Conservation (phyloP, 2,329 filamentous ascomycete species). For the Fusarium marasasianum region DNA sequence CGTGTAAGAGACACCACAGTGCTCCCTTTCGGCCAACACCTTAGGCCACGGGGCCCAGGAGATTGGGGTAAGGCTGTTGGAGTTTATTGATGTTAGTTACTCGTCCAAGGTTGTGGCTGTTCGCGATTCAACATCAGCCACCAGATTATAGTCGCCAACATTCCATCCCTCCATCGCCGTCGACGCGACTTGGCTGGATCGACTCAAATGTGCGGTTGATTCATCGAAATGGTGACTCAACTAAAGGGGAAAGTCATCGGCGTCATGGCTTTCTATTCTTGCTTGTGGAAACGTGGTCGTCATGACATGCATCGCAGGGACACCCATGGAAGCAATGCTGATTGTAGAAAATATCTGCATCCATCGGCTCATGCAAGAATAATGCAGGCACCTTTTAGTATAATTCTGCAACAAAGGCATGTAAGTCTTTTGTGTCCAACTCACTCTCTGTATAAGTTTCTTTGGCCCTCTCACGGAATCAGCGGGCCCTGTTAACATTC, state of each 20-base stretch:
- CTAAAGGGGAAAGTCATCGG: constrained; percentile 9
- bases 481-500: constrained; percentile 14
- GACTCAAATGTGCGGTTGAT: constrained; percentile 1
- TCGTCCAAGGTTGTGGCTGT: background rate
- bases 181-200: background rate
- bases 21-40: constrained; percentile 27
- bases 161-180: constrained; percentile 24
- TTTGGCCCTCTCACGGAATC: constrained; percentile 21
- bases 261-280: constrained; percentile 27
- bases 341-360: constrained; percentile 20
- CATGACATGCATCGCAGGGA: constrained; percentile 38
- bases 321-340: constrained; percentile 25
- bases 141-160: constrained; percentile 28
- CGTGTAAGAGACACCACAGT: constrained; percentile 6
- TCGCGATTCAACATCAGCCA: constrained; percentile 27
- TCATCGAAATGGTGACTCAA: constrained; percentile 25
- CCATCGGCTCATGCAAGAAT: constrained; percentile 16
- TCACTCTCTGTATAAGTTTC: constrained; percentile 11
- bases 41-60: constrained; percentile 33
- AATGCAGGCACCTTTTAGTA: constrained; percentile 15
- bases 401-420: background rate
- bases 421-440: constrained; percentile 25
- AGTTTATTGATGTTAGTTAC: constrained; percentile 21
- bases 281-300: constrained; percentile 33
- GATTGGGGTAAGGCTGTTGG: constrained; percentile 39